Evolutionary conservation across 768 basidiomycete genomes (phyloP), one percentile per base, ranked within the genome.

Genomic region (Leccinellum rugosiceps): DNA sequence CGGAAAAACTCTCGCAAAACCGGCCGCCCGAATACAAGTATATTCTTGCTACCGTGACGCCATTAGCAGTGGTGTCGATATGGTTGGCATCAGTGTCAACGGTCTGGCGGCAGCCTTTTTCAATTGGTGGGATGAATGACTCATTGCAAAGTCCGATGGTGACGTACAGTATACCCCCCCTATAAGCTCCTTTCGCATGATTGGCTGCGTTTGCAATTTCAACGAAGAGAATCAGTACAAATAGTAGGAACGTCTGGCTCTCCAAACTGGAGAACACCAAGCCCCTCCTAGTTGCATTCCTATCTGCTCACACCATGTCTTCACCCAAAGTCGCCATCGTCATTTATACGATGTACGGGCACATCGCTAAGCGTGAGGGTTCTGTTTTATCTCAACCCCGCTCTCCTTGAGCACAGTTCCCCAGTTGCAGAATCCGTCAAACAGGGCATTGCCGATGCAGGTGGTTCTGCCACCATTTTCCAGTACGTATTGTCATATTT

Each of bases 301-400:
- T 21, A 21, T 49, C 57, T 26, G 11, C n/a, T 26, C 26, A 15
- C 46, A 57, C 48, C 52, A 81, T 80, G 78, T 66, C 80, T 41
- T 60, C 77, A 50, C 86, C 88, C 25, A 81, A 70, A 61, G 72
- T 89, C 61, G 87, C 87, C 53, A 87, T 90, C 63, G 60, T 90
- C 64, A 84, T 90, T 72, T 91, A 90, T 74, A 73, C 85, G 19
- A 71, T 89, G 76, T 88, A 86, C 68, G 87, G 86, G 61, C 90
- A 92, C 69, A 82, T 91, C 70, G 80, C 77, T 58, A 80, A 81
- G 65, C 44, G 90, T 90, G 65, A 50, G 84, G 77, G 8, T 28
- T 19, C 2, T 4, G 6, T 45, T 15, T 45, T 21, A 50, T 45
- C 41, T 56, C 6, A 10, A 6, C 25, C 15, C 23, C 13, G 25